Conservation (phyloP, 2,329 filamentous ascomycete species). For the Arachnopeziza araneosa region DNA sequence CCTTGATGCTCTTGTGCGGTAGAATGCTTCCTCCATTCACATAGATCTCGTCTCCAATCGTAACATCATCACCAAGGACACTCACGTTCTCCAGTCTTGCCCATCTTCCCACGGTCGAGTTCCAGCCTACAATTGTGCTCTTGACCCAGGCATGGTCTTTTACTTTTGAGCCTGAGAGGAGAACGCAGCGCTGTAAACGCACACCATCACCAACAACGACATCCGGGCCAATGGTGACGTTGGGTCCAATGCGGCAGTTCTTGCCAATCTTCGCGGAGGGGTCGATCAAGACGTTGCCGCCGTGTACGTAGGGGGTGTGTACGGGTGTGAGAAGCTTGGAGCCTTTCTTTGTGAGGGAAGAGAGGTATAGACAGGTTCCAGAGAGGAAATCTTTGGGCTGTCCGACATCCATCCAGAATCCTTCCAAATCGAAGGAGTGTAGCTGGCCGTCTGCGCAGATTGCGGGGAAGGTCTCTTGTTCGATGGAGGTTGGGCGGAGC, state of each 20-base stretch:
- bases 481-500: conserved; percentile 92
- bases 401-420: conserved; percentile 99
- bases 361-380: conserved; percentile 93
- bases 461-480: conserved; percentile 97
- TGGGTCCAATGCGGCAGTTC: conserved; percentile 96
- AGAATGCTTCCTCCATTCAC: conserved; percentile 95
- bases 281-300: conserved; percentile 94
- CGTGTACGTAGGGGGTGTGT: conserved; percentile 75
- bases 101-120: conserved; percentile 93
- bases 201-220: conserved; percentile 93
- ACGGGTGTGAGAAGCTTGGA: conserved; percentile 74
- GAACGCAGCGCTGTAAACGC: conserved; percentile 84
- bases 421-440: conserved; percentile 93
- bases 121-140: conserved; percentile 98
- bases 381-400: conserved; percentile 98
- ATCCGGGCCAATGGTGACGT: conserved; percentile 91
- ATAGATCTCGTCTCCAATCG: conserved; percentile 96
- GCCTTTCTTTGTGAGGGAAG: conserved; percentile 82
- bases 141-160: conserved; percentile 99
- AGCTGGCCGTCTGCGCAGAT: conserved; percentile 85
- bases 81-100: conserved; percentile 95
- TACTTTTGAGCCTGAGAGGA: conserved; percentile 84
- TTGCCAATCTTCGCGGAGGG: conserved; percentile 93
- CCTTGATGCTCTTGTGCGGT: conserved; percentile 98
- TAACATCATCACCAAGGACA: conserved; percentile 96